A percentile compares a stretch with the other conserved stretches of the same genome.
These are phyloP conservation scores for Pestalotiopsis sp. DNA, from an alignment of 2,329 filamentous ascomycete genomes.

Conservation along the genomic window DNA sequence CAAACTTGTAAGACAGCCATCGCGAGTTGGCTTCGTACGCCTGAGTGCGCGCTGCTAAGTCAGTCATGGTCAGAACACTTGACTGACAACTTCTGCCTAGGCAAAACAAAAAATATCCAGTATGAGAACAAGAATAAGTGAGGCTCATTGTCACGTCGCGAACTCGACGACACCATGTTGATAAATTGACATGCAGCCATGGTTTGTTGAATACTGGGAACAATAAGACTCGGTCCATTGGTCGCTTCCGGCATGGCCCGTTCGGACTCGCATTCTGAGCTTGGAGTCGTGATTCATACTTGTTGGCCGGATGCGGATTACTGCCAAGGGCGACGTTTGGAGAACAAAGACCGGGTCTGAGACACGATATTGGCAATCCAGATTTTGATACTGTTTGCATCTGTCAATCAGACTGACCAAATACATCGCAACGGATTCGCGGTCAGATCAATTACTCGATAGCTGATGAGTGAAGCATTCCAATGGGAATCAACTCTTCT, in stretches of 20 bases:
- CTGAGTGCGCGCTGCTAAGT: neutral
- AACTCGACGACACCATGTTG: neutral
- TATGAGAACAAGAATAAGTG: neutral
- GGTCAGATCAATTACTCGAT: neutral
- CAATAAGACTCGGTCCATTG: neutral
- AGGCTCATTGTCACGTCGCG: neutral
- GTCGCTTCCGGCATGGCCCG: neutral
- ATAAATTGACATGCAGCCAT: neutral
- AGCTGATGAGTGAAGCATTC: neutral
- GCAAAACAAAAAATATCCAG: neutral
- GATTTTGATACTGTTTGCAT: neutral
- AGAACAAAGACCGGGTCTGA: neutral
- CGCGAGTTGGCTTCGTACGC: neutral
- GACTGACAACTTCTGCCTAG: neutral
- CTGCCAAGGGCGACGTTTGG: neutral
- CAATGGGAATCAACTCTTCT: neutral
- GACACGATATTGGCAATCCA: neutral
- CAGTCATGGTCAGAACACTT: neutral
- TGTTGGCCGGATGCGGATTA: neutral
- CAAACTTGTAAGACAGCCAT: conserved; percentile 10
- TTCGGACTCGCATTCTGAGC: neutral
- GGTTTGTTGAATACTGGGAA: neutral
- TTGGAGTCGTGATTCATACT: neutral
- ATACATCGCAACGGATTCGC: neutral
- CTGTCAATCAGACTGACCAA: neutral